phyloP scores from a whole-genome alignment of 2,329 filamentous ascomycete genomes.

The Nannizziopsis barbatae region DNA sequence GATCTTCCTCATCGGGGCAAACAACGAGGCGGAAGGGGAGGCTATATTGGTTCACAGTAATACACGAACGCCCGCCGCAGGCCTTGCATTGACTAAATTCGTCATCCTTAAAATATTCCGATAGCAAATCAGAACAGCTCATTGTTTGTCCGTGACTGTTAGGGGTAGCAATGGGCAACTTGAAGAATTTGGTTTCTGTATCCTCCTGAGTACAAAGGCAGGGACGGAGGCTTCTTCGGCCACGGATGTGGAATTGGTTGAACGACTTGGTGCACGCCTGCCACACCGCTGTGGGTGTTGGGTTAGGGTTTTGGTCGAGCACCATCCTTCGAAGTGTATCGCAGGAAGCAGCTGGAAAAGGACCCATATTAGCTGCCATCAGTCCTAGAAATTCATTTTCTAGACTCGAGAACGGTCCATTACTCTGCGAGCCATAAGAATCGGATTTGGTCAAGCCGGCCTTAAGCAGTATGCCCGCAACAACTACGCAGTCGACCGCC shows the following conservation, averaged over 20 bases:
- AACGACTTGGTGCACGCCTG: conserved; percentile 5
- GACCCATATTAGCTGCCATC: conserved; percentile 4
- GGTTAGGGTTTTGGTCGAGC: not conserved
- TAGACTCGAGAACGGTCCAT: not conserved
- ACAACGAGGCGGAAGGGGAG: conserved; percentile 27
- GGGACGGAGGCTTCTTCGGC: not conserved
- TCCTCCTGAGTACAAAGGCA: conserved; percentile 3
- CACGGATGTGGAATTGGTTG: conserved; percentile 10
- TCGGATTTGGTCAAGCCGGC: conserved; percentile 29
- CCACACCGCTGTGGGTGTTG: conserved; percentile 9
- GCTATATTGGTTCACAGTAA: conserved; percentile 13
- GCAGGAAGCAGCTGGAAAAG: conserved; percentile 5
- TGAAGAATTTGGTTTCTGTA: no score
- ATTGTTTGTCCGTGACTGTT: no score
- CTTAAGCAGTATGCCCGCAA: conserved; percentile 28
- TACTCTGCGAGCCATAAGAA: conserved; percentile 9
- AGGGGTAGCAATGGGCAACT: no score
- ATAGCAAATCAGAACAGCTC: no score
- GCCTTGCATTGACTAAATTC: no score
- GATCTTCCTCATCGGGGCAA: conserved; percentile 10
- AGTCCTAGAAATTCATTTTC: conserved; percentile 9
- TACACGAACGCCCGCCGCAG: no score
- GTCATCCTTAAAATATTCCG: no score
- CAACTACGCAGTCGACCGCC: conserved; percentile 25
- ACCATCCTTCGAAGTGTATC: conserved; percentile 3